Evolutionary conservation across 2,329 filamentous ascomycete species (phyloP).

Genomic region (Magnaporthiopsis incrustans): DNA sequence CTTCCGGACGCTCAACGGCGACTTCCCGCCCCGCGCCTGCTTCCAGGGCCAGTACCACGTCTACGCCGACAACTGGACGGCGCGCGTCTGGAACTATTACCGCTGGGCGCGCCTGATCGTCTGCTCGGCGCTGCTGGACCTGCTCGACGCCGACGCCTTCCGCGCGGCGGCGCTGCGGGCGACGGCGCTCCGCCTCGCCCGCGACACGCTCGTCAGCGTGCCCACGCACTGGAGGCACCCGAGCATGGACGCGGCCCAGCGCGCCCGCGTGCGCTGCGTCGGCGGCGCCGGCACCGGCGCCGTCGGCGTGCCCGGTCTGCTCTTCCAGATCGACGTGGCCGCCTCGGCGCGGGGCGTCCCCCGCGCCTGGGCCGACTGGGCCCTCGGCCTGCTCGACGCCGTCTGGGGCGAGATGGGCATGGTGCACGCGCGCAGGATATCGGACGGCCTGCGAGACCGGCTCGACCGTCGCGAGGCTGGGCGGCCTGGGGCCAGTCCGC

Average conservation of each 20-base stretch:
- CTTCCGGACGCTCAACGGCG: conserved; percentile 24
- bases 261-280: conserved; percentile 24
- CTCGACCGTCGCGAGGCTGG: background rate
- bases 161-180: conserved; percentile 19
- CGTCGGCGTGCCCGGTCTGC: conserved; percentile 37
- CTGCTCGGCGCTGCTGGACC: conserved; percentile 39
- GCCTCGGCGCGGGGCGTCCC: conserved; percentile 39
- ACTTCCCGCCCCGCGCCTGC: conserved; percentile 31
- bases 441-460: conserved; percentile 23
- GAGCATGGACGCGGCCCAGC: conserved; percentile 21
- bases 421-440: conserved; percentile 37
- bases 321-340: conserved; percentile 40
- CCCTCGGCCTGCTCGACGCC: conserved; percentile 34
- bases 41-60: conserved; percentile 47
- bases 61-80: conserved; percentile 45
- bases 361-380: conserved; percentile 34
- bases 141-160: conserved; percentile 16
- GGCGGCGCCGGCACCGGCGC: conserved; percentile 32
- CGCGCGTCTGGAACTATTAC: conserved; percentile 50
- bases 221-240: conserved; percentile 46
- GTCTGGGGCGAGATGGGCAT: conserved; percentile 45
- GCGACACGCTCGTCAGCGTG: conserved; percentile 36
- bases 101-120: conserved; percentile 49
- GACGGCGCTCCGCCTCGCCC: conserved; percentile 29
- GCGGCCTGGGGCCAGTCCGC: too few species aligned